A percentile compares a stretch with the other conserved stretches of the same genome.
Evolutionary conservation across 1,284 basidiomycete species (phyloP).

Genomic region (Pterulicium gracile): DNA sequence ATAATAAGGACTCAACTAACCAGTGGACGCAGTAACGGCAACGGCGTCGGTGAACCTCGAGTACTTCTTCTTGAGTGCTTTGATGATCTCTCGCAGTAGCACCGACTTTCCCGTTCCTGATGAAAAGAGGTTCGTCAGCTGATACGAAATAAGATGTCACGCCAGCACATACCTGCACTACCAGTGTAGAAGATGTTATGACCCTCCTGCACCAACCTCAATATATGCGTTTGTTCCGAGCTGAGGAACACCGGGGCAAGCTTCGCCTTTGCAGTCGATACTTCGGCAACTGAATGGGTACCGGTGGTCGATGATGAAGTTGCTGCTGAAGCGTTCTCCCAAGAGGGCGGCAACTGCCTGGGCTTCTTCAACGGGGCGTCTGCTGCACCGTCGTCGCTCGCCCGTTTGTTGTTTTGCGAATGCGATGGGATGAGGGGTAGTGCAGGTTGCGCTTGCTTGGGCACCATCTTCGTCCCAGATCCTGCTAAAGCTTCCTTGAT

Average conservation of each 20-base stretch:
- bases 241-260: slow-evolving; percentile 52
- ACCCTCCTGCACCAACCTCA: slow-evolving; percentile 62
- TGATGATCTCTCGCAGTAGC: slow-evolving; percentile 84
- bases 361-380: slow-evolving; percentile 37
- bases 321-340: slow-evolving; percentile 17
- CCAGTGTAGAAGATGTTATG: slow-evolving; percentile 95
- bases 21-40: slow-evolving; percentile 90
- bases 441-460: slow-evolving; percentile 9
- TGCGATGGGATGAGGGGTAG: slow-evolving; percentile 20
- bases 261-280: slow-evolving; percentile 23
- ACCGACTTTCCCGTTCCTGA: slow-evolving; percentile 93
- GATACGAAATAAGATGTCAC: slow-evolving; percentile 3
- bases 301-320: slow-evolving; percentile 8
- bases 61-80: slow-evolving; percentile 42
- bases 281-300: slow-evolving; percentile 5
- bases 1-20: slow-evolving; percentile 22
- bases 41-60: slow-evolving; percentile 54
- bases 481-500: slow-evolving; percentile 40
- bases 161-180: slow-evolving; percentile 67
- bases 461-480: slow-evolving; percentile 11
- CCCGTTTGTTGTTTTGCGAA: slow-evolving; percentile 33
- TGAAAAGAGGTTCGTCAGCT: slow-evolving; percentile 7
- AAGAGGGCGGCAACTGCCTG: slow-evolving; percentile 40
- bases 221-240: slow-evolving; percentile 74
- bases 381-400: slow-evolving; percentile 21